Base-by-base conservation (phyloP, 2,329 filamentous ascomycete genomes). In the Aureobasidium sp. region DNA sequence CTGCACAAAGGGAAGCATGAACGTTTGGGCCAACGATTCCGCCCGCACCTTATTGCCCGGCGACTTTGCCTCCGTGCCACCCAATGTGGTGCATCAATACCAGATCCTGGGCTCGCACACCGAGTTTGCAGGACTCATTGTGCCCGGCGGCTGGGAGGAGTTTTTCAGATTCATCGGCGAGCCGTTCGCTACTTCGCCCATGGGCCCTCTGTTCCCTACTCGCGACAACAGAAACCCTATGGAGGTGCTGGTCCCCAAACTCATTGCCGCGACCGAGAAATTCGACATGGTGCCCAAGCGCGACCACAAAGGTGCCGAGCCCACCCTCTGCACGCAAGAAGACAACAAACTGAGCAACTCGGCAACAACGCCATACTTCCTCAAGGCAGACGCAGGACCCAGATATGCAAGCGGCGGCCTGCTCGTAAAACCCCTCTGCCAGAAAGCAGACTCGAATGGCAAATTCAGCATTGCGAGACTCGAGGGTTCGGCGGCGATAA, bases 141-240 rank as follows among this genome's bases (percentile, higher is more conserved):
- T 80, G 0, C 82, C 82, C 0, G 82, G 81, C 5, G 82, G 82
- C 67, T 85, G 82, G 83, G 74, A 83, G 31, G 82, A 85, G 66
- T 85, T 85, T 73, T 85, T 85, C 73, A 77, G 82, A 55, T 80
- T 82, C 67, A 77, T 85, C 8, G 77, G 77, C 31, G 82, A 85
- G 68, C 73, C 79, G 0, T 84, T 80, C 62, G 25, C 25, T 25
- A 20, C 34, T 20, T 65, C 72, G 3, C 67, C 69, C 1, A 58
- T 65, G 22, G 61, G 61, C 14, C 66, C 79, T 0, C 65, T 84
- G 20, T 76, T 81, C 17, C 82, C 82, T 0, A 78, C 82, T 56
- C 70, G 73, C 39, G 82, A 85, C 67, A 67, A 77, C n/a, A 78
- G 82, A 1, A 79, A 83, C 65, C 71, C 82, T 2, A 77, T 77